Evolutionary conservation across 768 basidiomycete species (phyloP), one percentile per base, ranked within the genome.

Genomic region (Zangia roseola): DNA sequence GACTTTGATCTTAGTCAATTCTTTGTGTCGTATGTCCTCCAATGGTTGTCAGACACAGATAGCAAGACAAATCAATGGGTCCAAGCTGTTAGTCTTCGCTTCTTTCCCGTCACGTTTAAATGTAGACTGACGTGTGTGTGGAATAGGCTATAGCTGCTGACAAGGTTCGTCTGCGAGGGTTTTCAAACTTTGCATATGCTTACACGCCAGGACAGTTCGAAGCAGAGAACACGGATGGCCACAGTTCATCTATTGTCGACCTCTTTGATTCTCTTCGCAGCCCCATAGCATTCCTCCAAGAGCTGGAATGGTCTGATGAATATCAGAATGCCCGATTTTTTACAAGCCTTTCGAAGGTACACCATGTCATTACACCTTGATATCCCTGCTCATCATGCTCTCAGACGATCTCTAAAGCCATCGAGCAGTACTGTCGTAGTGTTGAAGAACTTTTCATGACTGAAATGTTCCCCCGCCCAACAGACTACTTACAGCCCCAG

Each of bases 191-290:
- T 10, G 24, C 10, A 21, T 16, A 36, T 39, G 33, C 51, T 54
- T 23, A 57, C 40, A 39, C 48, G 40, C 17, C 8, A 7, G 31
- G 37, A 23, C n/a, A 88, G 85, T 91, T 91, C 56, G 78, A 93
- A 74, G 77, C 91, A 47, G 80, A 93, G 71, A 79, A 88, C 52
- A 50, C 74, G 10, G 83, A 90, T 67, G 89, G 89, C 0, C 91
- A 94, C 60, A 95, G 92, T 58, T 94, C 94, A n/a, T 98, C 95
- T 0, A 94, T 99, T 46, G 85, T 94, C 20, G 97, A 99, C 68
- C 76, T 99, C 1, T 97, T 98, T 61, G 93, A 93, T 54, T 97
- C 94, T 3, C 76, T 98, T 46, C 83, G 91, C 43, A 93, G 90
- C 58, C 93, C 95, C 0, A 86, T 94, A 59, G 80, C 81, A 49